phyloP scores from a whole-genome alignment of 2,329 filamentous ascomycete genomes.

The Tolypocladium sp. region DNA sequence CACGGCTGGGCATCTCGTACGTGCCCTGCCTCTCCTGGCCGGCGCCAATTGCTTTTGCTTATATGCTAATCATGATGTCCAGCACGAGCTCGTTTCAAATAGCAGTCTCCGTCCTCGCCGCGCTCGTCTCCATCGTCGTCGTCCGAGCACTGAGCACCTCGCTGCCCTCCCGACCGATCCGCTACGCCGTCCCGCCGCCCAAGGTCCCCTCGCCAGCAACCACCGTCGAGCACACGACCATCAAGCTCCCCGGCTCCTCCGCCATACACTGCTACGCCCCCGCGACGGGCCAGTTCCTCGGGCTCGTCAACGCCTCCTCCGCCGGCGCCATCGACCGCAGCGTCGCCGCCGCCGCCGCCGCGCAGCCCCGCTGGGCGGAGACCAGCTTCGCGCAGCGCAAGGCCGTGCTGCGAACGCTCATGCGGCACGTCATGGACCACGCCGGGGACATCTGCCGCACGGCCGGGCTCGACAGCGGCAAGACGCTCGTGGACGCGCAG shows the following conservation, averaged over 20 bases:
- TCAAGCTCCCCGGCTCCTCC: conserved; percentile 57
- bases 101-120: conserved; percentile 8
- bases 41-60: background rate
- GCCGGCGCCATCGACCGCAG: conserved; percentile 69
- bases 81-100: conserved; percentile 13
- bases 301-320: conserved; percentile 68
- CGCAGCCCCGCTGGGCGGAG: conserved; percentile 67
- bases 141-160: conserved; percentile 16
- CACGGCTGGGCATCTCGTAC: conserved; percentile 6
- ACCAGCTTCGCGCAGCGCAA: conserved; percentile 72
- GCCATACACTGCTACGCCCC: conserved; percentile 81
- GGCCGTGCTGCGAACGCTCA: conserved; percentile 70
- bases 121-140: conserved; percentile 20
- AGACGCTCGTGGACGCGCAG: conserved; percentile 89
- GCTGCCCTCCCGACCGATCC: conserved; percentile 33
- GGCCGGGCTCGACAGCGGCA: conserved; percentile 87
- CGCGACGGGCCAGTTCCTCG: conserved; percentile 78
- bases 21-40: background rate
- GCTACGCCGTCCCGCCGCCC: conserved; percentile 54
- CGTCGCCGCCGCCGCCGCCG: conserved; percentile 62
- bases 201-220: conserved; percentile 48
- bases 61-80: background rate
- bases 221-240: conserved; percentile 47
- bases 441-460: conserved; percentile 79
- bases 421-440: conserved; percentile 78